phyloP scores from a whole-genome alignment of 2,329 filamentous ascomycete species.

The Xylaria multiplex region DNA sequence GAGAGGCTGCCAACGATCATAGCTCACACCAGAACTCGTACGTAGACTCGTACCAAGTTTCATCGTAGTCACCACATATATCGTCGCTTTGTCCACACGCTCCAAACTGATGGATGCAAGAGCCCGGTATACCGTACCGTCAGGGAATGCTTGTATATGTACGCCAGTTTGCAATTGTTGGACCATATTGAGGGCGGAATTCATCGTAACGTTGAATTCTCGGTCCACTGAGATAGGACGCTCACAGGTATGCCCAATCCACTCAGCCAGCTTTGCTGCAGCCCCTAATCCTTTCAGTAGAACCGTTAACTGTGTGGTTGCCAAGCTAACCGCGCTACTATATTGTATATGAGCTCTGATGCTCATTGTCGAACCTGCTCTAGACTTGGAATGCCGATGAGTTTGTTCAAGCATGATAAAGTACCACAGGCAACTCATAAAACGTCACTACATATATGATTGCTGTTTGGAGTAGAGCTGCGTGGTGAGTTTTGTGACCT shows the following conservation, averaged over 20 bases:
- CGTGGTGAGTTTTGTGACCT: background rate
- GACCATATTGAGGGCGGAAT: background rate
- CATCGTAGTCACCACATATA: too few species aligned
- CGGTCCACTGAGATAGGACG: slow-evolving; percentile 19
- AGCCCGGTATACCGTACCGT: background rate
- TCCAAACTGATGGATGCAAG: background rate
- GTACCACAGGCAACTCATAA: background rate
- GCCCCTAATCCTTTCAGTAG: background rate
- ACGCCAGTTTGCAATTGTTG: background rate
- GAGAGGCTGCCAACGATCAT: slow-evolving; percentile 8
- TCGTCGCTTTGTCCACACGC: background rate
- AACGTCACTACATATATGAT: background rate
- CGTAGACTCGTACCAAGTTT: too few species aligned
- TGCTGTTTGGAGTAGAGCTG: background rate
- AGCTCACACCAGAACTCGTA: background rate
- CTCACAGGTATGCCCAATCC: background rate
- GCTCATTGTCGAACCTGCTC: background rate
- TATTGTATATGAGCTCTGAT: background rate
- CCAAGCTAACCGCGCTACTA: background rate
- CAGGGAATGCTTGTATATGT: background rate
- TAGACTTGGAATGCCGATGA: background rate
- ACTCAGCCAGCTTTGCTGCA: background rate
- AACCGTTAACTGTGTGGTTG: background rate
- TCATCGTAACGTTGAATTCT: slow-evolving; percentile 14
- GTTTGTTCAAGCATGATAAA: background rate